Evolutionary conservation across 345 rosid species (phyloP).

Genomic region (Eucalyptus lansdowneana): DNA sequence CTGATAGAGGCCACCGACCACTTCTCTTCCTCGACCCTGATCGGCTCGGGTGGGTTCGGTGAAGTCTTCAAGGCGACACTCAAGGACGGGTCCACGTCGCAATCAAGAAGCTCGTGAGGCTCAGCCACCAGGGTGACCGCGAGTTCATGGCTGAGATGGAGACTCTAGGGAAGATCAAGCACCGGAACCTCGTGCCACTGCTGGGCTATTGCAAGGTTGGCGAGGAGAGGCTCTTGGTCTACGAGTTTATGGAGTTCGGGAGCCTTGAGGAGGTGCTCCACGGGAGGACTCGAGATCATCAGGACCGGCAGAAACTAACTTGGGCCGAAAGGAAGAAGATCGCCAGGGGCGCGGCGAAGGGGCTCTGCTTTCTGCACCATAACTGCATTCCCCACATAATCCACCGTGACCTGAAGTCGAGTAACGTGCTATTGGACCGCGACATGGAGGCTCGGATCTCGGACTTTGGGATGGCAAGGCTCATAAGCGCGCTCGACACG

Average conservation of each 20-base stretch:
- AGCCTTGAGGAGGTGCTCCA: slow-evolving; percentile 93
- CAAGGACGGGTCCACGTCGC: slow-evolving; percentile 94
- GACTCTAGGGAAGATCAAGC: slow-evolving; percentile 91
- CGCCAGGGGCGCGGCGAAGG: slow-evolving; percentile 89
- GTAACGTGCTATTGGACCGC: slow-evolving; percentile 82
- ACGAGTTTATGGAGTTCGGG: slow-evolving; percentile 86
- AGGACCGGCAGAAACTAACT: slow-evolving; percentile 33
- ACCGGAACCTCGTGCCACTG: slow-evolving; percentile 80
- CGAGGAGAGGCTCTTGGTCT: slow-evolving; percentile 87
- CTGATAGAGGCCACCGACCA: slow-evolving; percentile 93
- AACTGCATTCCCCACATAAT: slow-evolving; percentile 96
- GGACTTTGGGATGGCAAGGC: slow-evolving; percentile 96
- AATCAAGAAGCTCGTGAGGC: slow-evolving; percentile 78
- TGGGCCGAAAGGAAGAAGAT: slow-evolving; percentile 93
- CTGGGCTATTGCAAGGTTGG: slow-evolving; percentile 89
- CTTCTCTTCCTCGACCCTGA: slow-evolving; percentile 79
- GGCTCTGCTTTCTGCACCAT: slow-evolving; percentile 89
- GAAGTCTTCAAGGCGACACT: slow-evolving; percentile 92
- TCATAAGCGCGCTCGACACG: slow-evolving; percentile 90
- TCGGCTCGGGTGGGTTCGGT: slow-evolving; percentile 85
- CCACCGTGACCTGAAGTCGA: slow-evolving; percentile 92
- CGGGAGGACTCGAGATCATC: slow-evolving; percentile 37
- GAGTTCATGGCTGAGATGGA: slow-evolving; percentile 99
- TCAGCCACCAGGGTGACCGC: slow-evolving; percentile 92
- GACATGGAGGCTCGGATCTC: slow-evolving; percentile 96